Evolutionary conservation across 352 stramenopile genomes (phyloP).

Genomic region (Globisporangium emineosum): DNA sequence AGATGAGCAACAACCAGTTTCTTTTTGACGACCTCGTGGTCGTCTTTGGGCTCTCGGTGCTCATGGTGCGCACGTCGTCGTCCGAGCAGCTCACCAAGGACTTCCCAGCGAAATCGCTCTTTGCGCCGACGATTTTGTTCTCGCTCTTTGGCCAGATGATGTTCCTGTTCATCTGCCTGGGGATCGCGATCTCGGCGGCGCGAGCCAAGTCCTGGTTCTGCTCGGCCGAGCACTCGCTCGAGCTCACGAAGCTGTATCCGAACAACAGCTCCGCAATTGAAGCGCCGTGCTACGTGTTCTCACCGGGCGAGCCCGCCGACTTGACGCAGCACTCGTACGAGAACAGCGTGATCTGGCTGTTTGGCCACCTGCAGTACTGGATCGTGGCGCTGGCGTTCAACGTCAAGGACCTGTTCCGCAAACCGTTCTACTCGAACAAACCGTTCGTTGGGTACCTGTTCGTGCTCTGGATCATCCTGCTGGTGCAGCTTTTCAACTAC

Average conservation of each 20-base stretch:
- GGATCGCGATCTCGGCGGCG: constrained; percentile 54
- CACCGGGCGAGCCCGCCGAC: constrained; percentile 40
- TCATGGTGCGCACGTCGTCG: constrained; percentile 66
- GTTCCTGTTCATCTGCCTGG: constrained; percentile 51
- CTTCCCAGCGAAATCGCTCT: constrained; percentile 54
- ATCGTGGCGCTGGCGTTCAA: constrained; percentile 71
- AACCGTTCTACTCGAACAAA: constrained; percentile 54
- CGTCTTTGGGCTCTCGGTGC: constrained; percentile 63
- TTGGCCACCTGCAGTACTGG: constrained; percentile 78
- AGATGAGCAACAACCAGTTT: constrained; percentile 80
- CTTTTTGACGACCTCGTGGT: constrained; percentile 76
- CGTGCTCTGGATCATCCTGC: constrained; percentile 50
- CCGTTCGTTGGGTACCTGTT: constrained; percentile 47
- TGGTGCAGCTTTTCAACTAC: constrained; percentile 66
- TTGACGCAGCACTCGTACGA: constrained; percentile 74
- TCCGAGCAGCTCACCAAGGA: constrained; percentile 36
- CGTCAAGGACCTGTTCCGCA: constrained; percentile 53
- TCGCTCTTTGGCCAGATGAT: constrained; percentile 58
- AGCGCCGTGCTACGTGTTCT: constrained; percentile 64
- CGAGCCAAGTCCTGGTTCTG: constrained; percentile 63
- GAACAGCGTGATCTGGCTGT: constrained; percentile 75
- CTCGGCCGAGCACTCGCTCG: constrained; percentile 36
- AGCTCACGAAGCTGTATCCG: constrained; percentile 33
- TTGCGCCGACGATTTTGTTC: constrained; percentile 51
- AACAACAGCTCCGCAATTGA: constrained; percentile 37